phyloP scores from a whole-genome alignment of 2,329 filamentous ascomycete genomes.

The Verticillium klebahnii region DNA sequence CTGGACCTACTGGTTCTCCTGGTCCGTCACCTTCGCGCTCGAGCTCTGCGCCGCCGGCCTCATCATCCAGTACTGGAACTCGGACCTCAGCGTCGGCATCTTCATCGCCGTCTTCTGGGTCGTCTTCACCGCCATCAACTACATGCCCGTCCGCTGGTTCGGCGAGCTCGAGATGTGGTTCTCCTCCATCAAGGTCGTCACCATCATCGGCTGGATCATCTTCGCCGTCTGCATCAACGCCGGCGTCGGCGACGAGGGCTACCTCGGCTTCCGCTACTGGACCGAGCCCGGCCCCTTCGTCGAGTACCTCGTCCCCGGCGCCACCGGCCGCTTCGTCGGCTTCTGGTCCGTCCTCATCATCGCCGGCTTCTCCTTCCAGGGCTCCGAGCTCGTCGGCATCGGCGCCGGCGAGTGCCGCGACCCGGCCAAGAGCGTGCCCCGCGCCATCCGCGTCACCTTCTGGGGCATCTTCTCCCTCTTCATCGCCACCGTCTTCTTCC shows the following conservation, averaged over 20 bases:
- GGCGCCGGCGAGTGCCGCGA: conserved; percentile 68
- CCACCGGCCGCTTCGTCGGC: conserved; percentile 58
- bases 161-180: conserved; percentile 79
- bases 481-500: conserved; percentile 60
- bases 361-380: conserved; percentile 67
- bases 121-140: conserved; percentile 63
- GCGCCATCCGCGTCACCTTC: conserved; percentile 70
- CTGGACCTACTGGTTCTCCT: conserved; percentile 81
- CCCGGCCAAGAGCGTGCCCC: conserved; percentile 66
- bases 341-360: conserved; percentile 67
- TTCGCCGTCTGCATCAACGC: conserved; percentile 72
- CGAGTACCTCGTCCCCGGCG: conserved; percentile 49
- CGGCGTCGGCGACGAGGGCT: conserved; percentile 64
- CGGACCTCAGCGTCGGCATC: conserved; percentile 48
- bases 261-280: conserved; percentile 73
- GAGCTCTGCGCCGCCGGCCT: conserved; percentile 69
- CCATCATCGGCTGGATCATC: conserved; percentile 70
- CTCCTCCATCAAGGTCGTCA: conserved; percentile 71
- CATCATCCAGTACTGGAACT: conserved; percentile 72
- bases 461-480: conserved; percentile 71
- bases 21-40: conserved; percentile 67
- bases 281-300: conserved; percentile 62
- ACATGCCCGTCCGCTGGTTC: conserved; percentile 67
- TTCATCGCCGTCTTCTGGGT: conserved; percentile 73
- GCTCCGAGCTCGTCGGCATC: conserved; percentile 71